Base-by-base conservation (phyloP, 176 grass and related monocot genomes). In the Cenchrus americanus region DNA sequence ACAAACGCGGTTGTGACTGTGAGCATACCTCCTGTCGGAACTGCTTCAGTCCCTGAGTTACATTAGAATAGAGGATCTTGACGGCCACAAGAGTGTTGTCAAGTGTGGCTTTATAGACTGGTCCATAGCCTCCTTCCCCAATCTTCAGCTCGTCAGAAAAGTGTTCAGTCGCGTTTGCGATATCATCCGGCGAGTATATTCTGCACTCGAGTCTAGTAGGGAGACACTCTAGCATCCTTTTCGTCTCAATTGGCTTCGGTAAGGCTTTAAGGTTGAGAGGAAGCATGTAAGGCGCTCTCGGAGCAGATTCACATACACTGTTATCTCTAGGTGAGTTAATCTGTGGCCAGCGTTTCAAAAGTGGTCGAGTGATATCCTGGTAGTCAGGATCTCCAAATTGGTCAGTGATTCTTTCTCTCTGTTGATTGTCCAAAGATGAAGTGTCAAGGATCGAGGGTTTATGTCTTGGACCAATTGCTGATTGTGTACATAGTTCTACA, bases 81-180 rank as follows among this genome's bases (percentile, higher is more conserved):
- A 92, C 32, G 3, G 92, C 94, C 19, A 97, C 90, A 80, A 73
- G 57, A 37, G 62, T 87, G 83, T 85, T 77, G 59, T 94, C 83
- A 59, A 97, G 90, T 57, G 82, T 92, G 66, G 92, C 88, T 86
- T 91, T 97, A 73, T 92, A 94, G 59, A 97, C 94, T 0, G 94
- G 90, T 62, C 94, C 94, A 80, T 97, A 97, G 44, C 92, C 92
- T 69, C 94, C 94, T 85, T 97, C 94, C 67, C 92, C 94, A 42
- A 94, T 57, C 77, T 94, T 97, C 30, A 88, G 80, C 5, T 79
- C 74, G 7, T 59, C 69, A 15, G 92, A 86, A 63, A 97, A 97
- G 86, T 85, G 82, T 4, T 83, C 59, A 0, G 92, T 92, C 1
- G 77, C 92, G 0, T 77, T 58, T 3, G 85, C 64, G 12, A 97